These are phyloP conservation scores for Scalesia atractyloides DNA, from an alignment of 129 eudicot species.

Conservation along the genomic window DNA sequence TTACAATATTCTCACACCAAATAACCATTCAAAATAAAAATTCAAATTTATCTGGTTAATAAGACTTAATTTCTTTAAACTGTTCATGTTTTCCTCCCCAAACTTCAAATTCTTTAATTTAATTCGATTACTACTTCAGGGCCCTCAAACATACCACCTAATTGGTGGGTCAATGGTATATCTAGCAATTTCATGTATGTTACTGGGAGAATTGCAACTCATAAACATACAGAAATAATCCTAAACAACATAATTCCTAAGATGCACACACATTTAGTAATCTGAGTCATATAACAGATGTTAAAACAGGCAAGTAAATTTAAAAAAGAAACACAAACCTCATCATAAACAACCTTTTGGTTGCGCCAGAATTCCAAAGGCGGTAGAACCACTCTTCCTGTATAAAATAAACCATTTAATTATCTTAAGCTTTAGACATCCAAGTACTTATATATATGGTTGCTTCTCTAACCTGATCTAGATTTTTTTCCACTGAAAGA, in stretches of 20 bases:
- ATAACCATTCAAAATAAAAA: neutral
- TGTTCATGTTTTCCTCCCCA: neutral
- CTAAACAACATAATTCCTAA: too few species aligned
- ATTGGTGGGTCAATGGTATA: neutral
- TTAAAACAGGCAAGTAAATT: neutral
- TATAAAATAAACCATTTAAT: constrained; percentile 16
- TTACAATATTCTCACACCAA: neutral
- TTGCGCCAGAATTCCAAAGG: constrained; percentile 75
- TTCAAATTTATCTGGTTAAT: neutral
- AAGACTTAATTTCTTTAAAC: too few species aligned
- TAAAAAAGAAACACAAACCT: constrained; percentile 40
- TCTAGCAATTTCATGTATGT: neutral
- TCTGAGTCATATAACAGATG: neutral
- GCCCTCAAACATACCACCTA: neutral
- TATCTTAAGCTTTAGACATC: neutral
- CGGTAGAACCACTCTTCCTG: constrained; percentile 75
- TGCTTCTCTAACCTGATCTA: constrained; percentile 53
- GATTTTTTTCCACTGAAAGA: constrained; percentile 50
- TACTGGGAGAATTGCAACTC: neutral
- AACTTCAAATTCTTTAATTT: neutral
- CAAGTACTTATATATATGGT: neutral
- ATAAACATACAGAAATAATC: neutral
- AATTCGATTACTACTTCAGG: too few species aligned
- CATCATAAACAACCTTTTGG: constrained; percentile 55
- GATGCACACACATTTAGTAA: neutral